Base-by-base conservation (phyloP, 164 flowering plant genomes). In the Vitis rupestris region DNA sequence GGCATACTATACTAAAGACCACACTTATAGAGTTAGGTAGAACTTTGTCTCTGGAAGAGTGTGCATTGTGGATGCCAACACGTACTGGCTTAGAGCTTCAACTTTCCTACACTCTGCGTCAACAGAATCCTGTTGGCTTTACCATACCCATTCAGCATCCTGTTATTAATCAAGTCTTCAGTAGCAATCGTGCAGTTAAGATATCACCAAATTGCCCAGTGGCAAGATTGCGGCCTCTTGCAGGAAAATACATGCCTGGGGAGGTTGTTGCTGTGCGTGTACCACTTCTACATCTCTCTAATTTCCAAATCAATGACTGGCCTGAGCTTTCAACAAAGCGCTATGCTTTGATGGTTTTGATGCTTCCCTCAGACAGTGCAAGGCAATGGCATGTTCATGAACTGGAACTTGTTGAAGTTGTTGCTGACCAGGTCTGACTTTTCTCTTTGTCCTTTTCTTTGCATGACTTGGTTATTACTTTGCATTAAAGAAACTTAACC, bases 11-110 rank as follows among this genome's bases (percentile, higher is more conserved):
- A 65, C 70, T 92, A 15, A 90, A 80, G 67, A 88, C 97, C 12
- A 90, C 97, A 15, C 94, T 90, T 70, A 87, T 92, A 66, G 97
- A 92, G 79, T 69, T 92, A 47, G 95, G 97, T 14, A 83, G 95
- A 76, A 88, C 93, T 7, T 79, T 92, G 79, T 90, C 72, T 10
- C 67, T 92, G 78, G 97, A 92, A 76, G 97, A 92, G 70, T 92
- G 97, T 86, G 93, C 95, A 10, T 56, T 92, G 59, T 92, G 97
- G 97, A 92, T 92, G 95, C 97, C 97, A 47, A 81, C 92, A 12
- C 90, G 87, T 29, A 78, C 82, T 49, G 91, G 94, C 15, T 73
- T 87, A 63, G 91, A 87, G 74, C 91, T 92, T 76, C 95, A 92
- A 74, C 93, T 92, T 50, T 88, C 97, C 1, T 87, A 90, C 73